A percentile compares a stretch with the other conserved stretches of the same genome.
These are phyloP conservation scores for Yamadazyma takamatsuzukensis DNA, from an alignment of 805 yeast genomes.

Conservation along the genomic window DNA sequence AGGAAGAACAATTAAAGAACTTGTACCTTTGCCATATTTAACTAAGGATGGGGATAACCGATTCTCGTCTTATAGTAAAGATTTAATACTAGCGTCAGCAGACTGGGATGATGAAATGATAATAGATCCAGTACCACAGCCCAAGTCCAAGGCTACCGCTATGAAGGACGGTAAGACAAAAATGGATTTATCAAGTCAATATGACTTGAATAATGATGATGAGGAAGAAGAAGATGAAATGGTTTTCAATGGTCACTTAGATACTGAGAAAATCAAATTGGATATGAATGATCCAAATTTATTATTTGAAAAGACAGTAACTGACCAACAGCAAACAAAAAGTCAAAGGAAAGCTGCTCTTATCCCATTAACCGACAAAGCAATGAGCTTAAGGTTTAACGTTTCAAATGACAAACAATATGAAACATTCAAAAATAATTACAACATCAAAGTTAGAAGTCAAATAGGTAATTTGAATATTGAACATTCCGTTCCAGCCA, in stretches of 20 bases:
- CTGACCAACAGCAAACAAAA: slow-evolving; percentile 5
- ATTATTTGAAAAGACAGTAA: slow-evolving; percentile 46
- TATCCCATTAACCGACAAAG: slow-evolving; percentile 53
- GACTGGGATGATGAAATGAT: slow-evolving; percentile 75
- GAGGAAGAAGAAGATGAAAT: slow-evolving; percentile 59
- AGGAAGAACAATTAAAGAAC: slow-evolving; percentile 14
- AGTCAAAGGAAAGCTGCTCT: slow-evolving; percentile 24
- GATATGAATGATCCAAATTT: slow-evolving; percentile 88
- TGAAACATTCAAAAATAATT: slow-evolving; percentile 76
- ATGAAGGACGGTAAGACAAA: background rate
- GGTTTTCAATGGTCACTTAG: slow-evolving; percentile 66
- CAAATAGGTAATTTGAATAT: slow-evolving; percentile 87
- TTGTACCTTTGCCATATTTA: slow-evolving; percentile 29
- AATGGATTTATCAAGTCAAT: slow-evolving; percentile 8
- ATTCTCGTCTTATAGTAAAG: slow-evolving; percentile 45
- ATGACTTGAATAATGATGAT: slow-evolving; percentile 13
- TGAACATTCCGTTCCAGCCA: slow-evolving; percentile 89
- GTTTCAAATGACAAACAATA: slow-evolving; percentile 87
- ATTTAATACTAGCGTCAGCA: slow-evolving; percentile 62
- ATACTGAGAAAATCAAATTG: slow-evolving; percentile 44
- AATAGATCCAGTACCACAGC: slow-evolving; percentile 29
- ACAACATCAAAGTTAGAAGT: slow-evolving; percentile 87
- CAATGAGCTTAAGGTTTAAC: slow-evolving; percentile 61
- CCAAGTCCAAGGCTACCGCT: background rate
- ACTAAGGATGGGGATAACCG: slow-evolving; percentile 33